Evolutionary conservation across 192 early-diverging fungal species (phyloP), one percentile per base, ranked within the genome.

Genomic region (Coemansia biformis): DNA sequence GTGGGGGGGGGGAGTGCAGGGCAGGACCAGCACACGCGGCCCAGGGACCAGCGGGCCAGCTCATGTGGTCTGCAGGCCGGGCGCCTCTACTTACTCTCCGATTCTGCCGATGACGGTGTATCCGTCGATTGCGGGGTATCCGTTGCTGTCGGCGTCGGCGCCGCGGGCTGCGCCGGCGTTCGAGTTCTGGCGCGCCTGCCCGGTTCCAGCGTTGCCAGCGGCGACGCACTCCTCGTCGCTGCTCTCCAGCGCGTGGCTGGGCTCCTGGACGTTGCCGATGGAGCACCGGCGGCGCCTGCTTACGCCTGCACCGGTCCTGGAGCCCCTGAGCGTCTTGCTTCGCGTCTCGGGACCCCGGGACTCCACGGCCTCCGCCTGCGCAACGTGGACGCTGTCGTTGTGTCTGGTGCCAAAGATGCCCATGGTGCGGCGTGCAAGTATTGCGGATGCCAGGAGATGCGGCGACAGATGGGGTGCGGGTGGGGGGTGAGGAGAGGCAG

Each of bases 121-220:
- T 12, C 70, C 70, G 14, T 74, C 70, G 43, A 74, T 60, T n/a
- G 70, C 21, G 11, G 70, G 63, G 37, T 58, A 60, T 8, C 63
- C 70, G 51, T 46, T 58, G 16, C 70, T 34, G 22, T 57, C 50
- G 13, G 46, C 46, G 24, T 66, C 54, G n/a, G 36, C 51, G 23
- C 54, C 57, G 35, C 37, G 49, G 14, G 39, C 38, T 8, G 52
- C 37, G 31, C 70, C 70, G 1, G 54, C 46, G 38, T 74, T 74
- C 7, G 70, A 74, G 54, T 62, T 62, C 23, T 59, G 39, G 31
- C 70, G 70, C 11, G 21, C 33, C 32, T 49, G 56, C 8, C 23
- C 39, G 8, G 29, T 47, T 2, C 32, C 40, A 26, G 4, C 23
- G 9, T 48, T 7, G 4, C 3, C 7, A 7, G 26, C 26, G 26